These are phyloP conservation scores for Papiliotrema fonsecae DNA, from an alignment of 1,284 basidiomycete species.

Conservation along the genomic window DNA sequence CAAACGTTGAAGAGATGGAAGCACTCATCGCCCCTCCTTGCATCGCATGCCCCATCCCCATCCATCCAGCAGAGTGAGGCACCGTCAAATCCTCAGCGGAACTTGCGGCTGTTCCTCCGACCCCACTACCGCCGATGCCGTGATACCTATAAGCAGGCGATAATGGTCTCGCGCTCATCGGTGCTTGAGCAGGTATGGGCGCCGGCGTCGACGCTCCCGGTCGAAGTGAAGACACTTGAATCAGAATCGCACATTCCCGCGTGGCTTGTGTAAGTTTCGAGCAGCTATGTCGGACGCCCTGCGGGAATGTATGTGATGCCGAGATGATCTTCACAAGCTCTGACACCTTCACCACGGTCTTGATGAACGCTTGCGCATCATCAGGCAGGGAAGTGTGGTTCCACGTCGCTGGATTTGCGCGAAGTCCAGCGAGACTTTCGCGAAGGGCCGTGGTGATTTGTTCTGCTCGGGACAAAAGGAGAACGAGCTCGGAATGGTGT, in stretches of 20 bases:
- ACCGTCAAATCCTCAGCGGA: constrained; percentile 11
- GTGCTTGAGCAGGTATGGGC: not conserved
- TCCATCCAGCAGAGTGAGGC: constrained; percentile 8
- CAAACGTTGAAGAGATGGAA: not conserved
- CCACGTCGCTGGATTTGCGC: constrained; percentile 33
- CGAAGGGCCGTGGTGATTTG: constrained; percentile 34
- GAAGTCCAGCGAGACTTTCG: constrained; percentile 37
- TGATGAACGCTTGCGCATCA: constrained; percentile 41
- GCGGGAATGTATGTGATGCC: constrained; percentile 38
- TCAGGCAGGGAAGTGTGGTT: constrained; percentile 30
- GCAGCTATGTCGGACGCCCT: constrained; percentile 37
- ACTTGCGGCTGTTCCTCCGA: not conserved
- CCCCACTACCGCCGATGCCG: too few species aligned
- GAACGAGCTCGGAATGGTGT: constrained; percentile 38
- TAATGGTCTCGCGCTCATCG: constrained; percentile 5
- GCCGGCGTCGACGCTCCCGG: constrained; percentile 26
- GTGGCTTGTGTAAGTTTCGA: constrained; percentile 48
- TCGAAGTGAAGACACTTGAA: constrained; percentile 44
- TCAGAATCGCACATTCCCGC: constrained; percentile 49
- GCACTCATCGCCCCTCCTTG: too few species aligned
- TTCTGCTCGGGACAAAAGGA: constrained; percentile 39
- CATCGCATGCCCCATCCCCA: not conserved
- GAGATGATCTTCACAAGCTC: constrained; percentile 47
- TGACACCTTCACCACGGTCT: constrained; percentile 50
- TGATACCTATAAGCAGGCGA: constrained; percentile 10